phyloP scores from a whole-genome alignment of 345 rosid species.

The Ricinus communis region DNA sequence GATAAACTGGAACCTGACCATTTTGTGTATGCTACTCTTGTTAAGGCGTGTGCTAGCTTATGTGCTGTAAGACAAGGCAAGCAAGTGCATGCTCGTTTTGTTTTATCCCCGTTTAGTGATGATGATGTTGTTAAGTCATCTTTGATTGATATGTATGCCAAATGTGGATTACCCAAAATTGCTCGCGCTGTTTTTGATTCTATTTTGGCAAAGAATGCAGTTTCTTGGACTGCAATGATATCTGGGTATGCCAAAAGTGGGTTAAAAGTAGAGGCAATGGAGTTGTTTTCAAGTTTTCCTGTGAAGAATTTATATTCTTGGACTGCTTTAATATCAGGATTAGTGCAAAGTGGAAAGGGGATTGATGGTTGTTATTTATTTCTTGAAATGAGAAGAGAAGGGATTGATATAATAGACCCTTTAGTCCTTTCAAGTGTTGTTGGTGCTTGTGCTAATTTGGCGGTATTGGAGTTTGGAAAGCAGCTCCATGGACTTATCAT shows the following conservation, averaged over 20 bases:
- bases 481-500: slow-evolving; percentile 64
- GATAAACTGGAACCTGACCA: slow-evolving; percentile 56
- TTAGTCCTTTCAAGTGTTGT: slow-evolving; percentile 69
- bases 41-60: slow-evolving; percentile 62
- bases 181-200: slow-evolving; percentile 59
- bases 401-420: slow-evolving; percentile 63
- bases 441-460: slow-evolving; percentile 74
- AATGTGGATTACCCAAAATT: slow-evolving; percentile 44
- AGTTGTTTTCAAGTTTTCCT: slow-evolving; percentile 41
- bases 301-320: slow-evolving; percentile 55
- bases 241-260: slow-evolving; percentile 68
- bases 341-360: slow-evolving; percentile 69
- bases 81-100: slow-evolving; percentile 59
- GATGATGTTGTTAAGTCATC: slow-evolving; percentile 76
- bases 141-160: slow-evolving; percentile 73
- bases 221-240: slow-evolving; percentile 65
- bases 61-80: slow-evolving; percentile 49
- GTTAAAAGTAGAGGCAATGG: slow-evolving; percentile 54
- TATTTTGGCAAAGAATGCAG: slow-evolving; percentile 42
- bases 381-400: slow-evolving; percentile 68
- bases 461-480: slow-evolving; percentile 56
- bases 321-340: slow-evolving; percentile 76
- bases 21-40: slow-evolving; percentile 59
- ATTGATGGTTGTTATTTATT: slow-evolving; percentile 53
- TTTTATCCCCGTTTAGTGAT: slow-evolving; percentile 42